These are phyloP conservation scores for Gilbertella persicaria DNA, from an alignment of 371 early-diverging fungal genomes.

Conservation along the genomic window DNA sequence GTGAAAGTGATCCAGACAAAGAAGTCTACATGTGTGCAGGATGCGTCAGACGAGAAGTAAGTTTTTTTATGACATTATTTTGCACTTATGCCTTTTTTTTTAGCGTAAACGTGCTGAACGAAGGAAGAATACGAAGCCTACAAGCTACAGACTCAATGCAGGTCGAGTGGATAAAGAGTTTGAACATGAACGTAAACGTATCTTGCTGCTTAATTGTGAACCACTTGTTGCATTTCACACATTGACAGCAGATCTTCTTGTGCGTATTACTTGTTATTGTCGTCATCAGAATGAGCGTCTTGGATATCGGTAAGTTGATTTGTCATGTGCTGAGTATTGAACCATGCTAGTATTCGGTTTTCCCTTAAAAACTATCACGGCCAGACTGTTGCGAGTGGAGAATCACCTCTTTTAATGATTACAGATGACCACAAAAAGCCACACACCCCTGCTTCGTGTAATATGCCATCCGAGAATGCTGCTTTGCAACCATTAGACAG, in stretches of 20 bases:
- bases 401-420: conserved; percentile 89
- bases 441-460: conserved; percentile 2
- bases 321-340: conserved; percentile 4
- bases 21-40: conserved; percentile 77
- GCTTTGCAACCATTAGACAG: conserved; percentile 1
- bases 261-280: conserved; percentile 94
- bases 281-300: conserved; percentile 89
- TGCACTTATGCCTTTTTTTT: neutral
- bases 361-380: conserved; percentile 64
- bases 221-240: conserved; percentile 80
- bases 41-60: conserved; percentile 82
- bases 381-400: conserved; percentile 70
- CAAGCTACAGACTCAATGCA: neutral
- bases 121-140: conserved; percentile 21
- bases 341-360: conserved; percentile 62
- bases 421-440: conserved; percentile 92
- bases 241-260: conserved; percentile 83
- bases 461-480: neutral
- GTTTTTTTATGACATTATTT: conserved; percentile 1
- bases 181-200: conserved; percentile 47
- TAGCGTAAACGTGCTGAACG: conserved; percentile 55
- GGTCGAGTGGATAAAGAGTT: conserved; percentile 24
- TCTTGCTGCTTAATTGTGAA: conserved; percentile 82
- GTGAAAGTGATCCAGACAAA: conserved; percentile 78
- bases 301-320: conserved; percentile 68